Evolutionary conservation across 2,329 filamentous ascomycete genomes (phyloP).

Genomic region (Botryotinia calthae): DNA sequence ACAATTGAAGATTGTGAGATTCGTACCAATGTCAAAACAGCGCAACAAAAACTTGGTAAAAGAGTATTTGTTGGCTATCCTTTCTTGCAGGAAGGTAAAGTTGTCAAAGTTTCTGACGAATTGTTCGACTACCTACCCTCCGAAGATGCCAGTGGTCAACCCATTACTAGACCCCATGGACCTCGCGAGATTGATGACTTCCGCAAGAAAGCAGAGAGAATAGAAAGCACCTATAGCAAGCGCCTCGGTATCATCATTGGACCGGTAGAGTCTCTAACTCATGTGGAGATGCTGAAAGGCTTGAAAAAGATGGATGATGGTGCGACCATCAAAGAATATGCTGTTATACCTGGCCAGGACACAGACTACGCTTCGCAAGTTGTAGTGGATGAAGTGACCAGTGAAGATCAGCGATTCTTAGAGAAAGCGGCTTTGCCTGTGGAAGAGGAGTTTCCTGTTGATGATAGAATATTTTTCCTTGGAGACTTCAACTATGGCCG

Average conservation of each 20-base stretch:
- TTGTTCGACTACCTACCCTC: constrained; percentile 82
- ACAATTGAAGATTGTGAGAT: constrained; percentile 74
- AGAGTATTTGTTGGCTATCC: constrained; percentile 91
- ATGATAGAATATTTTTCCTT: constrained; percentile 84
- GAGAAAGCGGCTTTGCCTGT: constrained; percentile 85
- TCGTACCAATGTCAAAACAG: constrained; percentile 67
- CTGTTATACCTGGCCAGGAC: constrained; percentile 78
- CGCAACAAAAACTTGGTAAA: constrained; percentile 77
- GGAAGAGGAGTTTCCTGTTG: constrained; percentile 84
- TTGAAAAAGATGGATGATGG: constrained; percentile 87
- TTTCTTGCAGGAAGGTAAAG: constrained; percentile 90
- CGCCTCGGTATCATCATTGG: constrained; percentile 85
- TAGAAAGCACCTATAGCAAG: constrained; percentile 88
- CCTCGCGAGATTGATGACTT: constrained; percentile 78
- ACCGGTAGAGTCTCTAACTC: constrained; percentile 80
- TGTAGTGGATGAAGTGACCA: constrained; percentile 84
- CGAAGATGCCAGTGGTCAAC: constrained; percentile 57
- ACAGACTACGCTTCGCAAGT: constrained; percentile 89
- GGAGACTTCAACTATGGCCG: constrained; percentile 91
- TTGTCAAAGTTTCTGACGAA: constrained; percentile 86
- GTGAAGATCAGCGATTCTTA: constrained; percentile 89
- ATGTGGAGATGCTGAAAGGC: constrained; percentile 92
- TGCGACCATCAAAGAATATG: constrained; percentile 90
- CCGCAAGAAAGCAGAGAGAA: constrained; percentile 76
- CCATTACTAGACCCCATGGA: constrained; percentile 68